phyloP scores from a whole-genome alignment of 148 eudicot species.

The Cornus florida region DNA sequence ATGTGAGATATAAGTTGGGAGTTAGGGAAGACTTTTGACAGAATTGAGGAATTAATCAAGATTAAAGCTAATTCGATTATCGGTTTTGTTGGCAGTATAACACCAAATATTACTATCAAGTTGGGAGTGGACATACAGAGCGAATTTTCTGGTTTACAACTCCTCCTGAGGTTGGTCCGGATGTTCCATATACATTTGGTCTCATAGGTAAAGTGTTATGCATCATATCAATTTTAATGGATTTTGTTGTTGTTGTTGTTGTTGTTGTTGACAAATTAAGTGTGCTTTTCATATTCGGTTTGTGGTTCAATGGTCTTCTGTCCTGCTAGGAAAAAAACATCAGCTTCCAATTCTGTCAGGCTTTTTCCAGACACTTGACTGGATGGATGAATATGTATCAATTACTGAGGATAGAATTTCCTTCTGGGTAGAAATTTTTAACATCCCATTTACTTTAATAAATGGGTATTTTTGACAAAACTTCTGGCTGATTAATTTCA shows the following conservation, averaged over 20 bases:
- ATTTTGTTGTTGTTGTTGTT: neutral
- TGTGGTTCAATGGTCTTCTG: neutral
- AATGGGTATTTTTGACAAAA: no score
- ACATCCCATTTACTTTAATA: no score
- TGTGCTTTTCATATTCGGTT: neutral
- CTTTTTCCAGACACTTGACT: no score
- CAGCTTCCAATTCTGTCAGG: no score
- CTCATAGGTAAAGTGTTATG: slow-evolving; percentile 55
- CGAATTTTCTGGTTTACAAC: slow-evolving; percentile 79
- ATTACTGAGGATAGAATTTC: neutral
- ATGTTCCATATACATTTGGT: slow-evolving; percentile 85
- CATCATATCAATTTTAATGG: neutral
- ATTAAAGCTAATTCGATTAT: neutral
- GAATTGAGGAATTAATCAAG: neutral
- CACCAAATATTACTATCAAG: slow-evolving; percentile 64
- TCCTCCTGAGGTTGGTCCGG: slow-evolving; percentile 75
- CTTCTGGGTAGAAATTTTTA: neutral
- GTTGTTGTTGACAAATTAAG: neutral
- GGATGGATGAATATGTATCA: no score
- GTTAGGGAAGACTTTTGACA: no score
- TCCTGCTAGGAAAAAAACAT: no score
- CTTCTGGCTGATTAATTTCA: no score
- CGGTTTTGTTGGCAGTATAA: slow-evolving; percentile 40
- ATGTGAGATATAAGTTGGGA: no score
- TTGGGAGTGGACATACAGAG: slow-evolving; percentile 53